Evolutionary conservation across 1,284 basidiomycete genomes (phyloP).

Genomic region (Tylopilus orsonianus): DNA sequence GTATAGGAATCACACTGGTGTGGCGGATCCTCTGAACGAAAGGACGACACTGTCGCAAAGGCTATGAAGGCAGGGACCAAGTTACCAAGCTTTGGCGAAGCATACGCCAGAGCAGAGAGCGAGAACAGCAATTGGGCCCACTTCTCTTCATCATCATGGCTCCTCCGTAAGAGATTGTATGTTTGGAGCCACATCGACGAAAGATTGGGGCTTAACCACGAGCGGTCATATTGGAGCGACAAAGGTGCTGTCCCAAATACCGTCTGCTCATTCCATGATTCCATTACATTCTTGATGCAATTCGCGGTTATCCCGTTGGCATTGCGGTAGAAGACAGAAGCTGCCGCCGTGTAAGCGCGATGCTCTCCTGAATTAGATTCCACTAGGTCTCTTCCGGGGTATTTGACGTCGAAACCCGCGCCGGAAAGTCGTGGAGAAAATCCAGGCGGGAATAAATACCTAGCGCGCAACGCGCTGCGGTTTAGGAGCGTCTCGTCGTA

Average conservation of each 20-base stretch:
- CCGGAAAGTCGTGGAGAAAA: neutral
- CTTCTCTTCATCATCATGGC: neutral
- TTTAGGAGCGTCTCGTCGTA: conserved; percentile 9
- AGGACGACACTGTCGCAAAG: conserved; percentile 21
- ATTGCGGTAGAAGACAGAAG: conserved; percentile 2
- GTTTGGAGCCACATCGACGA: conserved; percentile 29
- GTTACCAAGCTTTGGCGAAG: conserved; percentile 1
- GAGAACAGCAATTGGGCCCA: conserved; percentile 32
- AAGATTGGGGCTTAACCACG: conserved; percentile 20
- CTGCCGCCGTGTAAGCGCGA: conserved; percentile 14
- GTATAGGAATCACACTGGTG: conserved; percentile 14
- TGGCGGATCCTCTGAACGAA: conserved; percentile 16
- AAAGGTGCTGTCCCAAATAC: neutral
- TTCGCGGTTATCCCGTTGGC: neutral
- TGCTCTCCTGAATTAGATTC: conserved; percentile 2
- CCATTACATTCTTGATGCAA: neutral
- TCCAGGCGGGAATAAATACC: conserved; percentile 8
- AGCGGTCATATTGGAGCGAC: conserved; percentile 18
- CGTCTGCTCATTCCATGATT: neutral
- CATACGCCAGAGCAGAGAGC: conserved; percentile 34
- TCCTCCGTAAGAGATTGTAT: conserved; percentile 32
- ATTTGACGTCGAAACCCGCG: conserved; percentile 3
- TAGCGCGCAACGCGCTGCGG: conserved; percentile 14
- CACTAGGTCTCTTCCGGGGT: conserved; percentile 11
- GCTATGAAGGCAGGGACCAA: conserved; percentile 32